Evolutionary conservation across 2,329 filamentous ascomycete genomes (phyloP).

Genomic region (Cytospora paraplurivora): DNA sequence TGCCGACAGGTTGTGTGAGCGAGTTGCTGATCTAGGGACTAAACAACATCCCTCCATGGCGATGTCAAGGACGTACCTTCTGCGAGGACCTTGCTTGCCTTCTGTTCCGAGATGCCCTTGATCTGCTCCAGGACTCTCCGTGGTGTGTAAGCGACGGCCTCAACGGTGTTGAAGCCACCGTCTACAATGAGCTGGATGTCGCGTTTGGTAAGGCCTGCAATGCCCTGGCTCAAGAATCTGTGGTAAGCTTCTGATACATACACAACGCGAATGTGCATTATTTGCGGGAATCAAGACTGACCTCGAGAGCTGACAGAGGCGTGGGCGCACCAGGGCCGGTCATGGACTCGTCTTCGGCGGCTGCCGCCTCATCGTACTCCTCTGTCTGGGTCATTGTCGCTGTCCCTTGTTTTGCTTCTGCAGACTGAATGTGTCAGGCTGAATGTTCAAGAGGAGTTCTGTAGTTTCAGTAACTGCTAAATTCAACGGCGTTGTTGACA

Average conservation of each 20-base stretch:
- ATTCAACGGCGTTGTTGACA: background rate
- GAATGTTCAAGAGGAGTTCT: background rate
- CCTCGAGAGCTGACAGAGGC: slow-evolving; percentile 82
- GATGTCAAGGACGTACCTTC: slow-evolving; percentile 64
- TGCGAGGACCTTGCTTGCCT: slow-evolving; percentile 85
- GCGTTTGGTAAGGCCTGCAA: slow-evolving; percentile 87
- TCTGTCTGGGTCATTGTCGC: slow-evolving; percentile 51
- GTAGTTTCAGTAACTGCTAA: background rate
- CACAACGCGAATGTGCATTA: background rate
- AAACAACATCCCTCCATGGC: background rate
- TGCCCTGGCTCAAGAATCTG: slow-evolving; percentile 61
- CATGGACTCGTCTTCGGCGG: slow-evolving; percentile 66
- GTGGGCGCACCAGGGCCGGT: slow-evolving; percentile 92
- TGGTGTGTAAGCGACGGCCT: slow-evolving; percentile 91
- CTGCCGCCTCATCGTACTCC: slow-evolving; percentile 68
- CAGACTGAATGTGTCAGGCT: background rate
- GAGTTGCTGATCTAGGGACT: background rate
- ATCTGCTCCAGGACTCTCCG: slow-evolving; percentile 86
- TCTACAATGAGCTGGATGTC: slow-evolving; percentile 93
- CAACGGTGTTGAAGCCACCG: slow-evolving; percentile 92
- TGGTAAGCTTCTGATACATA: background rate
- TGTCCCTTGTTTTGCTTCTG: background rate
- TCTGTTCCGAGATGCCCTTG: slow-evolving; percentile 97
- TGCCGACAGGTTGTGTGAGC: slow-evolving; percentile 5
- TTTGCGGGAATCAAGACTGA: slow-evolving; percentile 44